phyloP scores from a whole-genome alignment of 164 flowering plant species.

The Chimonanthus praecox region DNA sequence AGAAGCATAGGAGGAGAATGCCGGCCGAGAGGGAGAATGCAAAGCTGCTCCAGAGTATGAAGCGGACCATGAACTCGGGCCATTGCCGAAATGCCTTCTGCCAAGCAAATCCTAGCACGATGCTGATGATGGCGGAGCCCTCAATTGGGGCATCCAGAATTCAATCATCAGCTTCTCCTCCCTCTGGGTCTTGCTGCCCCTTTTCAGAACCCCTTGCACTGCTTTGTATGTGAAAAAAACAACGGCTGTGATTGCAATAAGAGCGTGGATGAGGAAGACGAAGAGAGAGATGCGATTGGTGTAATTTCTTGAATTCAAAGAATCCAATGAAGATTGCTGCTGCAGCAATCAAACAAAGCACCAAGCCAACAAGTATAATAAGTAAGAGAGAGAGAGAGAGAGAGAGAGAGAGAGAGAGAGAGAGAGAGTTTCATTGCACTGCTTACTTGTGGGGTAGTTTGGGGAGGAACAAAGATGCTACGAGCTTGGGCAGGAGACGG shows the following conservation, averaged over 20 bases:
- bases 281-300: conserved; percentile 66
- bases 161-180: conserved; percentile 42
- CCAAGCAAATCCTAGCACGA: conserved; percentile 64
- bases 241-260: conserved; percentile 46
- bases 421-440: not conserved
- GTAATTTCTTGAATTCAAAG: conserved; percentile 59
- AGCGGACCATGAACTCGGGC: conserved; percentile 67
- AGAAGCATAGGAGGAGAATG: conserved; percentile 79
- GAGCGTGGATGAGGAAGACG: conserved; percentile 52
- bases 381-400: not conserved
- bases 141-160: conserved; percentile 74
- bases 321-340: conserved; percentile 33
- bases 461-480: not conserved
- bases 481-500: conserved; percentile 6
- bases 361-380: not conserved
- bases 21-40: conserved; percentile 55
- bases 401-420: not conserved
- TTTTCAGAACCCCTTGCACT: conserved; percentile 41
- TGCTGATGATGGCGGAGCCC: conserved; percentile 59
- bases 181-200: conserved; percentile 13
- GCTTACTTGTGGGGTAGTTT: conserved; percentile 4
- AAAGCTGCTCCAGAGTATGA: conserved; percentile 73
- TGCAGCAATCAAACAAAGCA: not conserved
- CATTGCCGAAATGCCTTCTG: conserved; percentile 67
- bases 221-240: conserved; percentile 61